Evolutionary conservation across 2,329 filamentous ascomycete species (phyloP), one percentile per base, ranked within the genome.

Genomic region (Mariannaea elegans): DNA sequence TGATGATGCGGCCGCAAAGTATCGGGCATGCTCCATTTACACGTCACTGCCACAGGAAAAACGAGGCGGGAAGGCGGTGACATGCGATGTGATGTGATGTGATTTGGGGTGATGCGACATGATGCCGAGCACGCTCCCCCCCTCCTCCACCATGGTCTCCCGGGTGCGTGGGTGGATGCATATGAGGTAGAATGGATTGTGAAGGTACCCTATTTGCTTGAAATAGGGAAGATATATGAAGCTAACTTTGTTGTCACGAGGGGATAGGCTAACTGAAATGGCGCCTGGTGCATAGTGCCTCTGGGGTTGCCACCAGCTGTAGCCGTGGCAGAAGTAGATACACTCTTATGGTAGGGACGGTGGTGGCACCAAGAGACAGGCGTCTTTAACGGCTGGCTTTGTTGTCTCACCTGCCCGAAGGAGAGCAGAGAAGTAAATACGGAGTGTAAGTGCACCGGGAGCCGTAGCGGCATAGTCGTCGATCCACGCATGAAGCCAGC

Each of bases 21-120:
- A 10, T 56, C 52, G 60, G 42, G 67, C 66, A 65, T 64, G 51
- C 61, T 56, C 62, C 42, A 56, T 59, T 63, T 64, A 61, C 67
- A 69, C 67, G 67, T 70, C 67, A 68, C 59, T 24, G 24, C 32
- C 34, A 32, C 51, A 47, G n/a, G 53, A 57, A 52, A 52, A 47
- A 52, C 44, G 48, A 55, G 51, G 44, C 45, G 42, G 56, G 54
- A 48, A 50, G 32, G 27, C 39, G 36, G 49, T 55, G 49, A 49
- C 31, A 62, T 56, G 41, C 59, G 46, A 52, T 51, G 59, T 45
- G 50, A 56, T 49, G 59, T 55, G 59, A 62, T 62, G 57, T 52
- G 59, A 52, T 52, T 49, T 46, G 44, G 55, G 34, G 53, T 56
- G 39, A 49, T 59, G 58, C 44, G 45, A 42, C 34, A 56, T 18